These are phyloP conservation scores for Mycena galopus DNA, from an alignment of 768 basidiomycete genomes.

Conservation along the genomic window DNA sequence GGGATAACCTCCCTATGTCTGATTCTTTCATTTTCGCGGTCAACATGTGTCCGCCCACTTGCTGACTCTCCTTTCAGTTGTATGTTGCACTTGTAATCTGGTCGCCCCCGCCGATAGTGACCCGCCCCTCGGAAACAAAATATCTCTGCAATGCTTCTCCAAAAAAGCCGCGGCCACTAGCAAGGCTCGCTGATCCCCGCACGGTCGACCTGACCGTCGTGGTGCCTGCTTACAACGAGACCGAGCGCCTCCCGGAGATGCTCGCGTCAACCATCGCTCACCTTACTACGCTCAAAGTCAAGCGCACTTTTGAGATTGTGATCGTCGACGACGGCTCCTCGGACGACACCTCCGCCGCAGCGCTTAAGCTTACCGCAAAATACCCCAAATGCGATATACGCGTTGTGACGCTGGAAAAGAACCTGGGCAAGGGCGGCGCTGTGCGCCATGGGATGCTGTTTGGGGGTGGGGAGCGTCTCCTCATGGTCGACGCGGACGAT, in stretches of 20 bases:
- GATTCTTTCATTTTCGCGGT: conserved; percentile 41
- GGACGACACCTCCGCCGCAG: conserved; percentile 78
- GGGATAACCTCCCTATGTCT: conserved; percentile 55
- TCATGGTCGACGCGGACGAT: conserved; percentile 97
- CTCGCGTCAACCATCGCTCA: conserved; percentile 80
- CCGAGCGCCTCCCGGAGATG: conserved; percentile 87
- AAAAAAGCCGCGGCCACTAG: conserved; percentile 66
- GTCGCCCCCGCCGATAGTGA: conserved; percentile 78
- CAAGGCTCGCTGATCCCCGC: conserved; percentile 66
- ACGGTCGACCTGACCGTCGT: conserved; percentile 83
- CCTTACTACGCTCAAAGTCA: conserved; percentile 56
- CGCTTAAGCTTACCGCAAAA: conserved; percentile 72
- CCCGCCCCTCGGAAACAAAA: conserved; percentile 74
- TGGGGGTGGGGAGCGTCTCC: conserved; percentile 78
- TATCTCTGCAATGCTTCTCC: conserved; percentile 73
- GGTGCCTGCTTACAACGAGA: conserved; percentile 94
- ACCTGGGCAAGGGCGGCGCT: conserved; percentile 93
- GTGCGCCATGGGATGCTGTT: conserved; percentile 93
- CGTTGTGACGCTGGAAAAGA: conserved; percentile 82
- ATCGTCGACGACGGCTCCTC: conserved; percentile 92
- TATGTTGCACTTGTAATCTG: conserved; percentile 80
- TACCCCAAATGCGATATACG: conserved; percentile 74
- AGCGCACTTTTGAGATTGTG: conserved; percentile 82
- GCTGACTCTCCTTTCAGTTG: conserved; percentile 58
- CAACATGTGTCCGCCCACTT: not conserved